Base-by-base conservation (phyloP, 768 basidiomycete species). In the Baorangia bicolor region DNA sequence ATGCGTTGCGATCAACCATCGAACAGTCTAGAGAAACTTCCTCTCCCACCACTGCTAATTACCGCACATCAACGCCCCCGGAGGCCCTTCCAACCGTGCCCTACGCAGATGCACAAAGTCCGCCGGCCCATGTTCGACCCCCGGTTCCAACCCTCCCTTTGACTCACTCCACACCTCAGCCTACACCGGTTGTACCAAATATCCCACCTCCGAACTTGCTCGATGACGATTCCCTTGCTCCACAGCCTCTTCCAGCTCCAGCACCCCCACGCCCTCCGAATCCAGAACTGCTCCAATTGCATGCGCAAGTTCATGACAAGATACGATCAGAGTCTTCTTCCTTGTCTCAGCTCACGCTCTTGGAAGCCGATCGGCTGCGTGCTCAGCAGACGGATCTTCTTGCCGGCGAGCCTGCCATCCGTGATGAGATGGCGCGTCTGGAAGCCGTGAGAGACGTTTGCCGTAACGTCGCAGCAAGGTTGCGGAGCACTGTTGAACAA, bases 371-470 rank as follows among this genome's bases (percentile, higher is more conserved):
- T 69, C 82, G 88, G 43, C 77, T 97, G 52, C 85, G 88, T 40
- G 84, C 88, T 41, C 85, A 94, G 60, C 89, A 92, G 65, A 73
- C 82, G 38, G 94, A 98, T 75, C 84, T 98, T 61, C 81, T 89
- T 44, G 82, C 87, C 55, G 97, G 95, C 4, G 90, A 89, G 70
- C 94, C 96, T 41, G 96, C 96, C 11, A 91, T 99, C 59, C 84
- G 86, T 49, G 97, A 99, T 74, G 97, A 99, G 76, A 96, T 94
- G 91, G 90, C 86, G 3, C 81, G 97, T 16, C 78, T 99, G 37
- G 90, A 92, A 74, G 96, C 95, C 21, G 97, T 99, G 25, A 79
- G 87, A 53, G 90, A 90, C 65, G 95, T 99, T 27, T 98, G 97
- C 73, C 80, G 77, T 61, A 84, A 80, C 51, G 94, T 95, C 38